Base-by-base conservation (phyloP, 2,329 filamentous ascomycete genomes). In the Colletotrichum musae region DNA sequence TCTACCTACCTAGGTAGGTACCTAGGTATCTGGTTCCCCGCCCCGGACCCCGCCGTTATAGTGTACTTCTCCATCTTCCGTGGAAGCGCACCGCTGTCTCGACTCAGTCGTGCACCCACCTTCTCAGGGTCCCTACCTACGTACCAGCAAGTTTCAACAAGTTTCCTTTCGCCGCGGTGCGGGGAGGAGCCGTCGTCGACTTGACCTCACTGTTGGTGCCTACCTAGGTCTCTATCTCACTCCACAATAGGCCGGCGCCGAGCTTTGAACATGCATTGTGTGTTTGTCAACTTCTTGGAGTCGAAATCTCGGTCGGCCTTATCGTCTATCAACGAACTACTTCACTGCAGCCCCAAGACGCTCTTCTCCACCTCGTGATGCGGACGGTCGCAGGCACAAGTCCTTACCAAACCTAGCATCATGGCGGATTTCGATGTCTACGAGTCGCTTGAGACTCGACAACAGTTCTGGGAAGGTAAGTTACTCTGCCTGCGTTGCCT, bases 391-490 rank as follows among this genome's bases (percentile, higher is more conserved):
- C 36, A 36, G 58, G 9, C 48, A 47, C 39, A 43, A 28, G 26
- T 36, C 26, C 50, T 39, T 43, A 53, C 53, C 59, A 61, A 51
- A 41, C 74, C 68, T 64, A 77, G 68, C 52, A 84, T 74, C 76
- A 88, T 88, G 86, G 82, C 84, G 75, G 83, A 93, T 83, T 88
- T 89, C 82, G 92, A 94, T 81, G 87, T 88, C 77, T 87, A 87
- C 75, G 88, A 89, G 80, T 87, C 86, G 77, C 87, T 93, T 80
- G 92, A 95, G 81, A 91, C 90, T 80, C 93, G 94, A 83, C 89
- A 94, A 80, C 91, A 95, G 82, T 94, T 97, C 84, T 98, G 94
- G 95, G 87, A 91, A 82, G 93, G 95, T 97, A 74, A 73, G 80
- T 77, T 61, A 75, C 74, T 75, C 69, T 57, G 52, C 47, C 57